Base-by-base conservation (phyloP, 2,329 filamentous ascomycete species). In the Hymenoscyphus scutula region DNA sequence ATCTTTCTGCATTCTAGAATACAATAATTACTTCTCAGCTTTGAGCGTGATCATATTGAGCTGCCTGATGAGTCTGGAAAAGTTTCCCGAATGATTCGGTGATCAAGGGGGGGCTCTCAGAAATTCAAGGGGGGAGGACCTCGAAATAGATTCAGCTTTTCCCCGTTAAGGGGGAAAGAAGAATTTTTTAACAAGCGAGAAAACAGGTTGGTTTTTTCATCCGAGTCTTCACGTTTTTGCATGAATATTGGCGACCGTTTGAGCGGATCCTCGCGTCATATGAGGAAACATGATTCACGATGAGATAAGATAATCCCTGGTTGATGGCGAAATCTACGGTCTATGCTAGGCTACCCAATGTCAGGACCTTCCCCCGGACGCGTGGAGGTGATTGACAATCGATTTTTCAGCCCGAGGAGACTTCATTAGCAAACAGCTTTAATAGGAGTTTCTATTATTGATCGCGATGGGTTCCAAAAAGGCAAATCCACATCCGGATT, bases 381-480 rank as follows among this genome's bases (percentile, higher is more conserved):
- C 67, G 67, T 68, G 63, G 65, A 66, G 53, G 55, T 64, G 38
- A 41, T 48, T 55, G 61, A 61, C 61, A 64, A 61, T 62, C 51
- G 56, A 59, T 53, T 65, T 66, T 65, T 65, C 66, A 66, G 58
- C n/a, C 65, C 59, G 58, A 61, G 55, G 19, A 51, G 55, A 61
- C 60, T 30, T 64, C 60, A 67, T 68, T 68, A 65, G 66, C 58
- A 61, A 60, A 51, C 53, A 66, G 70, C 67, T 48, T 53, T 62
- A 66, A 71, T 71, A 72, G 64, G 65, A 68, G 67, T 60, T 58
- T 61, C 62, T 69, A 56, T 64, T 72, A 72, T 67, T 67, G 67
- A 68, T 65, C 63, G 60, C 61, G 65, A 67, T 65, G 59, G 30
- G 62, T 65, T 63, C 62, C 60, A 54, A 64, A 68, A 58, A 65